Base-by-base conservation (phyloP, 257 asterid species). In the Gentiana straminea region DNA sequence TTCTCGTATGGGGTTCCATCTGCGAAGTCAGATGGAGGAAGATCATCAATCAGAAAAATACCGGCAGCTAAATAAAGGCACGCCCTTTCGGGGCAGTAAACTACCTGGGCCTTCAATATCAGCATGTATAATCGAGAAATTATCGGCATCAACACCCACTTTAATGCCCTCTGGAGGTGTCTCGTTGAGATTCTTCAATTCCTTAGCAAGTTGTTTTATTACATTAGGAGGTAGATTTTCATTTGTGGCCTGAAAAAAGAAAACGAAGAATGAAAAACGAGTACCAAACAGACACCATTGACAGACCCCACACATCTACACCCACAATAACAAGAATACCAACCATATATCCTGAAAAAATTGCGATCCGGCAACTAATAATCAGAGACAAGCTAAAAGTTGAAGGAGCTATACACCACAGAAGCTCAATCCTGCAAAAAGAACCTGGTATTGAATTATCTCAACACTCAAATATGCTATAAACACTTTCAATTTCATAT, bases 61-160 rank as follows among this genome's bases (percentile, higher is more conserved):
- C 45, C 45, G 33, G 55, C 43, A 39, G 35, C 38, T 61, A 8
- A 35, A 61, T 41, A 50, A 33, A 13, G 68, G 57, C 33, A 33
- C 24, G 49, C 32, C 12, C 46, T n/a, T 57, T 57, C 47, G 48
- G 61, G 54, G 7, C 4, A 8, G 55, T 35, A 49, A 35, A 51
- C 58, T 72, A 87, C 96, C 97, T 70, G 98, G 98, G 74, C 98
- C 98, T 56, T 87, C 96, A 56, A 91, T 87, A 54, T 87, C 98
- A 70, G 98, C 98, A 71, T 46, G 75, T 66, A 91, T 87, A 61
- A 77, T 72, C 15, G 98, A 84, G 72, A 91, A 88, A 52, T 91
- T 86, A 70, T 87, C 95, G 55, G 87, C 96, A 60, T 87, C 84
- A n/a, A 91, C 84, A 49, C 83, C 89, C 35, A 91, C 97, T 87